Conservation (phyloP, 2,329 filamentous ascomycete genomes). For the Curvularia sp. region DNA sequence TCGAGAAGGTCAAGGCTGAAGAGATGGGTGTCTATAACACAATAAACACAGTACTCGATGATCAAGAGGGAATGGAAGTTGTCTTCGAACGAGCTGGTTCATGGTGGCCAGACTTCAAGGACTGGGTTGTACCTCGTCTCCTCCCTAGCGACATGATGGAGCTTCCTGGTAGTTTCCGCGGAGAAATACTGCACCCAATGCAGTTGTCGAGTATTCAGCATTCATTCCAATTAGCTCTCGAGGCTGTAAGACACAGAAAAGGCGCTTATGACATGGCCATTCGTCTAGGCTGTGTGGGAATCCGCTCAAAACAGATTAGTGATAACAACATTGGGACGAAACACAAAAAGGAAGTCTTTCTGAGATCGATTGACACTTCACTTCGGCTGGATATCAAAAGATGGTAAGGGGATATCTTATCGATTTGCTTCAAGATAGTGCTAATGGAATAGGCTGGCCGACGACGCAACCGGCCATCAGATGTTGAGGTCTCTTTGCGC, state of each 20-base stretch:
- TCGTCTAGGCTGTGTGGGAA: constrained; percentile 37
- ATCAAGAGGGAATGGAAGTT: constrained; percentile 33
- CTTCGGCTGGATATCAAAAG: constrained; percentile 29
- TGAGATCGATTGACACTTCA: constrained; percentile 21
- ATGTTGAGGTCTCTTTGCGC: constrained; percentile 32
- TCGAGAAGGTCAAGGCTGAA: constrained; percentile 30
- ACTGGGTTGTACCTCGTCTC: constrained; percentile 31
- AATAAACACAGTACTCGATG: constrained; percentile 40
- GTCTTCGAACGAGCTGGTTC: constrained; percentile 22
- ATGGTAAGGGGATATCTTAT: constrained; percentile 26
- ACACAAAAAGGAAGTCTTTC: constrained; percentile 22
- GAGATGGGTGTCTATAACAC: constrained; percentile 15
- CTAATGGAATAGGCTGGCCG: constrained; percentile 29
- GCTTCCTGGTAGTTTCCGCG: constrained; percentile 32
- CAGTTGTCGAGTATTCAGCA: constrained; percentile 28
- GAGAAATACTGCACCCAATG: constrained; percentile 17
- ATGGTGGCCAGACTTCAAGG: constrained; percentile 38
- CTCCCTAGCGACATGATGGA: constrained; percentile 26
- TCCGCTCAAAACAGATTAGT: constrained; percentile 25
- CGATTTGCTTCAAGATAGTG: neutral
- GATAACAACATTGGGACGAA: constrained; percentile 23
- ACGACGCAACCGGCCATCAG: constrained; percentile 28
- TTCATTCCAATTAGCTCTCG: constrained; percentile 29
- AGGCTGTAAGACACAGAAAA: constrained; percentile 31
- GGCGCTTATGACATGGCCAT: constrained; percentile 40